Base-by-base conservation (phyloP, 2,329 filamentous ascomycete species). In the Microsporum canis region DNA sequence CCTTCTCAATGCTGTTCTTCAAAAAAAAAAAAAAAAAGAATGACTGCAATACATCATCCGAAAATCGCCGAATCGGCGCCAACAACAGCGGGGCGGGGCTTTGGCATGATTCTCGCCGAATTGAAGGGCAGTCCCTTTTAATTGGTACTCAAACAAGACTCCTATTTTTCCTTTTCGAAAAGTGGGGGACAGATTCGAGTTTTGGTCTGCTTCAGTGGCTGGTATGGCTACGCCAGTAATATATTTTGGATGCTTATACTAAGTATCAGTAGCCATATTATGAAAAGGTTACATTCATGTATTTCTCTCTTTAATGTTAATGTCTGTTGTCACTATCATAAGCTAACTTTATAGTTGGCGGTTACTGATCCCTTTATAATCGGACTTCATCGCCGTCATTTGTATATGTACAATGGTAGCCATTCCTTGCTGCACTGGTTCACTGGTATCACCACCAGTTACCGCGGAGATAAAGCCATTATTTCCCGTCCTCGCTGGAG, bases 281-380 rank as follows among this genome's bases (percentile, higher is more conserved):
- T 23, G 17, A 23, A 23, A 23, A 23, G 17, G 17, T 23, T 23
- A 23, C 17, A 23, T 23, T 23, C 17, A 23, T 23, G 17, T 23
- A 23, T 23, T 23, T 23, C 17, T 1, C 17, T 23, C 17, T 23
- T 23, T 23, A 23, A 23, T 23, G 17, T 23, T 23, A 23, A 43
- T 6, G 6, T 43, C 39, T 41, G 12, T 12, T 14, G n/a, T 14
- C 38, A 10, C 38, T 43, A 6, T 43, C 39, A n/a, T n/a, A 36
- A 36, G 39, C 1, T 14, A n/a, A n/a, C 39, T 5, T 49, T 51
- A 51, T 23, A 51, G 27, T 5, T 51, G 45, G 8, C 45, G 53
- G 38, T 57, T 57, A 57, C 38, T 57, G 33, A 57, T 38, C 33
- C 53, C 53, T 29, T 57, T 57, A 41, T 57, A 57, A 8, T 57